Evolutionary conservation across 352 stramenopile species (phyloP).

Genomic region (Phytophthora lateralis): DNA sequence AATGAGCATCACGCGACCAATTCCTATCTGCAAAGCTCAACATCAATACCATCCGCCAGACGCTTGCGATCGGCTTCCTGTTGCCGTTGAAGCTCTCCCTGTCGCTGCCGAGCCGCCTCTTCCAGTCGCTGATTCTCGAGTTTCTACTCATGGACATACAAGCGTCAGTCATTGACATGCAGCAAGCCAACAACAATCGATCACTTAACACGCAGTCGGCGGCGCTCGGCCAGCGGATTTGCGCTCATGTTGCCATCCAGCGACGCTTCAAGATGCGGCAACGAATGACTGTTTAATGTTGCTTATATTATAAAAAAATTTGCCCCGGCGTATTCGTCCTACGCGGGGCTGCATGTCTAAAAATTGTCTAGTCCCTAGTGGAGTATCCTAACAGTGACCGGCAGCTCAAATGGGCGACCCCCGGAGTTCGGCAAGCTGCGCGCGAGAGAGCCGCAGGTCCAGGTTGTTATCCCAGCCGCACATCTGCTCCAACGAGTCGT

Average conservation of each 20-base stretch:
- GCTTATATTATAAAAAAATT: constrained; percentile 29
- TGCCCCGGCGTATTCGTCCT: constrained; percentile 31
- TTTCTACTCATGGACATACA: constrained; percentile 46
- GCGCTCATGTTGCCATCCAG: background rate
- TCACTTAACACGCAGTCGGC: constrained; percentile 40
- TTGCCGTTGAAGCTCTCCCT: constrained; percentile 47
- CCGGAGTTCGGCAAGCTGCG: constrained; percentile 77
- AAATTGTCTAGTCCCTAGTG: constrained; percentile 37
- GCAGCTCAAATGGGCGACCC: constrained; percentile 41
- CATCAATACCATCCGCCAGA: constrained; percentile 46
- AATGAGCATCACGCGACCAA: background rate
- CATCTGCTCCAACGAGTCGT: constrained; percentile 89
- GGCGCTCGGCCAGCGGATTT: constrained; percentile 48
- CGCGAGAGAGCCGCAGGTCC: constrained; percentile 76
- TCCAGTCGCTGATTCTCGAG: constrained; percentile 73
- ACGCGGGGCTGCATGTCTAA: constrained; percentile 26
- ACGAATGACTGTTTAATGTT: background rate
- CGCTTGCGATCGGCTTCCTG: constrained; percentile 54
- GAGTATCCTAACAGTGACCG: constrained; percentile 30
- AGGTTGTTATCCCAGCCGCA: constrained; percentile 75
- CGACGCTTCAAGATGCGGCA: constrained; percentile 20
- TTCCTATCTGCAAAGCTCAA: background rate
- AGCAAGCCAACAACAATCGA: background rate
- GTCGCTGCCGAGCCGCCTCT: constrained; percentile 49
- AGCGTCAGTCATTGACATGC: background rate